Base-by-base conservation (phyloP, 108 stramenopile genomes). In the Seminavis robusta region DNA sequence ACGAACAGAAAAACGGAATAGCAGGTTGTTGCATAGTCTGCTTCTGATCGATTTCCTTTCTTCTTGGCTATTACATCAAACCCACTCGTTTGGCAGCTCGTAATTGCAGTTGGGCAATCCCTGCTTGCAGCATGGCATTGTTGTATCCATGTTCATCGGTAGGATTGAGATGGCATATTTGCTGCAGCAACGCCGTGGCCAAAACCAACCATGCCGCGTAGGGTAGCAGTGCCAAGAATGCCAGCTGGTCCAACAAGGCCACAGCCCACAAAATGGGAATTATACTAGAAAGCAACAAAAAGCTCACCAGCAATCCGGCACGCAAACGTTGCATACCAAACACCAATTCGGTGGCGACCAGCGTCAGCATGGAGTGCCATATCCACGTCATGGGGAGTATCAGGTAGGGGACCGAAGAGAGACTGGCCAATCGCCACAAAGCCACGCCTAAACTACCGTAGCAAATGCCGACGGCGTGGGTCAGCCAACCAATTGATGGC, bases 291-390 rank as follows among this genome's bases (percentile, higher is more conserved):
- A 85, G n/a, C 21, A 80, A 38, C 24, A 67, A 29, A 15, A 61
- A 36, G 45, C 73, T 79, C 3, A 85, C 50, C 4, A 63, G 33
- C 26, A 58, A 47, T 2, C 71, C 84, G 9, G 59, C 9, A 3
- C 76, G 69, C 4, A 85, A 61, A 5, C 42, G n/a, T 47, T 85
- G 54, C 21, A 67, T n/a, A 2, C 77, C 77, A 51, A 85, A 85
- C 30, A 85, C n/a, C n/a, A n/a, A n/a, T n/a, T n/a, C n/a, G n/a
- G n/a, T n/a, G n/a, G n/a, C n/a, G n/a, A n/a, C n/a, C n/a, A n/a
- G n/a, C n/a, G n/a, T n/a, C n/a, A n/a, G n/a, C n/a, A n/a, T n/a
- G n/a, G n/a, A n/a, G n/a, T n/a, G n/a, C n/a, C n/a, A n/a, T n/a
- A n/a, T n/a, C n/a, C n/a, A n/a, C n/a, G n/a, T n/a, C n/a, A n/a